Evolutionary conservation across 2,329 filamentous ascomycete genomes (phyloP), one percentile per base, ranked within the genome.

Genomic region (Sporothrix humicola): DNA sequence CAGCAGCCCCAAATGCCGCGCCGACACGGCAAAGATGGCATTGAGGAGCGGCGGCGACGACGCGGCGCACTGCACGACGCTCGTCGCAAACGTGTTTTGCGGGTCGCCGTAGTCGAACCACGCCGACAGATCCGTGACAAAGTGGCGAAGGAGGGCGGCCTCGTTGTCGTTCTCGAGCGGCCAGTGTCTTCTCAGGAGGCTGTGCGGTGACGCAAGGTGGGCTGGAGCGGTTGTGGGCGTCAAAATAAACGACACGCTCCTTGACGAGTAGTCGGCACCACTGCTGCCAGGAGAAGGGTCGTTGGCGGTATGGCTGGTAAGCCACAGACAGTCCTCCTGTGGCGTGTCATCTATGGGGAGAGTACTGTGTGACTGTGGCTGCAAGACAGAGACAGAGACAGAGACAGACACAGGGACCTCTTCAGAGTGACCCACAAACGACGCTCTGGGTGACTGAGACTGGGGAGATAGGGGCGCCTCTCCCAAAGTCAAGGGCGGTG

Each of bases 91-190:
- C 5, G 72, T 69, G 10, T 61, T 69, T 54, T 70, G 48, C 3
- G 72, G 72, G 20, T 73, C 72, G 8, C 72, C 50, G 26, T 73
- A 73, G 42, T 73, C 72, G 26, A 73, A 73, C 71, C 61, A 73
- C 1, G 56, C 58, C 13, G 72, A 59, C 17, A 73, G 44, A 13
- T 73, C 56, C 1, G 52, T 54, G 6, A 73, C 54, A 50, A 73
- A 73, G n/a, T 73, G 56, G 7, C 65, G 63, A 2, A 73, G 37
- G 15, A 73, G 42, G 3, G 20, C 37, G 5, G 65, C 72, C 10
- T 73, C 72, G 17, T 73, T n/a, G 4, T 58, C 72, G 23, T 44
- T 56, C 26, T 56, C 54, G 8, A 73, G 52, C n/a, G 72, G 72
- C 72, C 71, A 73, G 20, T 50, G 52, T 8, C 54, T 23, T 9